phyloP scores from a whole-genome alignment of 805 yeast species.

The Myxozyma geophila region DNA sequence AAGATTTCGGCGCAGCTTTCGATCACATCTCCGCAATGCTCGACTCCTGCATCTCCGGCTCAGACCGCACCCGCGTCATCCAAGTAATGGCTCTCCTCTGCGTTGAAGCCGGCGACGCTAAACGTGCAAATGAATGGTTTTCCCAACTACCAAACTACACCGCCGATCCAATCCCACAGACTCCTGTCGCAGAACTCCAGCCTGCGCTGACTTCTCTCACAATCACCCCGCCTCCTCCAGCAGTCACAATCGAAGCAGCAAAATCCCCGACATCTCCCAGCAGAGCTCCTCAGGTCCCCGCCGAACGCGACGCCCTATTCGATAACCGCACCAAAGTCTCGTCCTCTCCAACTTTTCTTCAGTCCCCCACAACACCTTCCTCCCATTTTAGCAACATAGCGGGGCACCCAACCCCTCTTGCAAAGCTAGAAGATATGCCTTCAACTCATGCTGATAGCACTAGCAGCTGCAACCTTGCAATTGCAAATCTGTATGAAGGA shows the following conservation, averaged over 20 bases:
- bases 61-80: background rate
- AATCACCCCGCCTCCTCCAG: background rate
- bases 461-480: constrained; percentile 24
- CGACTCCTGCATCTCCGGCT: constrained; percentile 10
- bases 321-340: constrained; percentile 1
- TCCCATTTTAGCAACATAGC: background rate
- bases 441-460: constrained; percentile 4
- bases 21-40: constrained; percentile 38
- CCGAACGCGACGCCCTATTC: constrained; percentile 14
- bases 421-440: background rate
- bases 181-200: constrained; percentile 5
- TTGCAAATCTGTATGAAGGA: constrained; percentile 33
- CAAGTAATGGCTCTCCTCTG: constrained; percentile 29
- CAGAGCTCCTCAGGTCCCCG: background rate
- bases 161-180: constrained; percentile 15
- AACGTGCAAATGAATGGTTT: constrained; percentile 24
- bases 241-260: background rate
- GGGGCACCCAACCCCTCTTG: constrained; percentile 1
- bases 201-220: background rate
- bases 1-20: constrained; percentile 45
- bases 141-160: constrained; percentile 13
- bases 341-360: background rate
- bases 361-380: constrained; percentile 3
- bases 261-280: background rate
- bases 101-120: constrained; percentile 26